Evolutionary conservation across 2,329 filamentous ascomycete genomes (phyloP).

Genomic region (Microcera coccophila): DNA sequence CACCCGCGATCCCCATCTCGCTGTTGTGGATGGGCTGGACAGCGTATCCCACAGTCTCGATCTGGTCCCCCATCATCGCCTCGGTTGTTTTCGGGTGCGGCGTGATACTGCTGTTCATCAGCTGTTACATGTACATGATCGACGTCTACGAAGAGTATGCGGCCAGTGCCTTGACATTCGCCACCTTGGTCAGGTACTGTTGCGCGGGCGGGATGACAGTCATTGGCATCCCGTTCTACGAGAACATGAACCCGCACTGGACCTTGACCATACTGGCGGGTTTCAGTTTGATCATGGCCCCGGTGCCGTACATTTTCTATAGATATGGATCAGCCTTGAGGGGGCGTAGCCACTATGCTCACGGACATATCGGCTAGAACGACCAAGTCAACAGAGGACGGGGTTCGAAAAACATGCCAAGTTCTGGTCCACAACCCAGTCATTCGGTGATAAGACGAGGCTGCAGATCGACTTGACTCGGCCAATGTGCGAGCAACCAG

Average conservation of each 20-base stretch:
- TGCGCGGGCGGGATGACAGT: slow-evolving; percentile 34
- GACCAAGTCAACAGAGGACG: no score
- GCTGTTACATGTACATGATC: slow-evolving; percentile 36
- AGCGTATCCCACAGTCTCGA: slow-evolving; percentile 37
- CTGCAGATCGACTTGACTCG: no score
- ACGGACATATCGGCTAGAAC: no score
- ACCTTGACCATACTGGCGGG: slow-evolving; percentile 33
- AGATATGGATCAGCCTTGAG: slow-evolving; percentile 14
- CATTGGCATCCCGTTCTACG: slow-evolving; percentile 32
- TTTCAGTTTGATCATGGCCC: slow-evolving; percentile 25
- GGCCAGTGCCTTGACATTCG: slow-evolving; percentile 31
- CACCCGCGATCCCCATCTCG: slow-evolving; percentile 39
- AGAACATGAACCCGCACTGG: slow-evolving; percentile 32
- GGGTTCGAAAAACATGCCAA: no score
- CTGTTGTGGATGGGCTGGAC: slow-evolving; percentile 53
- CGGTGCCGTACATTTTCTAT: slow-evolving; percentile 30
- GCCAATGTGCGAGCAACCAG: no score
- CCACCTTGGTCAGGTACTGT: slow-evolving; percentile 29
- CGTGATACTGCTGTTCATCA: slow-evolving; percentile 29
- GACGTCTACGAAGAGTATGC: slow-evolving; percentile 34
- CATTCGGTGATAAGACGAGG: no score
- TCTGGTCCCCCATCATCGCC: slow-evolving; percentile 44
- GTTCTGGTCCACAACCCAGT: no score
- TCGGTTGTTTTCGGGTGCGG: slow-evolving; percentile 42
- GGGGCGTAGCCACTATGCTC: neutral